phyloP scores from a whole-genome alignment of 1,284 basidiomycete genomes.

The Microbotryomycetes sp. region DNA sequence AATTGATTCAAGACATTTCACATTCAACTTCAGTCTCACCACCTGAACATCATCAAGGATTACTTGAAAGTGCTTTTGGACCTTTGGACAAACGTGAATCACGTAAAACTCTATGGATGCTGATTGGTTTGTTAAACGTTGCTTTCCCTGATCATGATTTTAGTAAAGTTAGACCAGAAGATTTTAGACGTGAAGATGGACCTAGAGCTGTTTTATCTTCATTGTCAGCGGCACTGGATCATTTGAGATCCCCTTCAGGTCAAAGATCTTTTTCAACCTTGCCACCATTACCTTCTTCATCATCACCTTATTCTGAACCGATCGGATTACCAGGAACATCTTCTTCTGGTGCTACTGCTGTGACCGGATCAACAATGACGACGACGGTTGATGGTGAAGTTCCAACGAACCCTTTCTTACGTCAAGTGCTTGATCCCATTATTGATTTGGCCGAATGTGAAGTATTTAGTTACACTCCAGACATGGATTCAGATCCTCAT shows the following conservation, averaged over 20 bases:
- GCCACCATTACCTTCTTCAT: constrained; percentile 23
- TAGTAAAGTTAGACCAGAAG: constrained; percentile 80
- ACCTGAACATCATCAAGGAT: constrained; percentile 47
- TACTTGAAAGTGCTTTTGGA: constrained; percentile 42
- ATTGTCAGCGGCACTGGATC: constrained; percentile 63
- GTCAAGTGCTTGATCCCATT: constrained; percentile 80
- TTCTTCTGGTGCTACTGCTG: background rate
- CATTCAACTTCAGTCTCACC: constrained; percentile 61
- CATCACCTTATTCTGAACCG: constrained; percentile 20
- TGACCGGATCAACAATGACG: too few species aligned
- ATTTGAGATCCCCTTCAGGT: constrained; percentile 27
- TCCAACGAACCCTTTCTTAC: constrained; percentile 70
- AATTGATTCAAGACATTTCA: constrained; percentile 64
- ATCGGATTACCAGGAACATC: constrained; percentile 15
- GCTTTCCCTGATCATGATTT: constrained; percentile 98
- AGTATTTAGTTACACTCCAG: constrained; percentile 89
- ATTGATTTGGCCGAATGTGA: constrained; percentile 88
- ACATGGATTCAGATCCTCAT: constrained; percentile 91
- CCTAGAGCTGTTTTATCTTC: constrained; percentile 66
- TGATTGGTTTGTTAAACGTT: constrained; percentile 93
- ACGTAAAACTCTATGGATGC: constrained; percentile 82
- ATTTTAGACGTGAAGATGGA: constrained; percentile 70
- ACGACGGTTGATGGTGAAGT: constrained; percentile 36
- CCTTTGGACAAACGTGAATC: constrained; percentile 50
- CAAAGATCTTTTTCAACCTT: constrained; percentile 30